Base-by-base conservation (phyloP, 1,284 basidiomycete genomes). In the Pseudozyma sp. region DNA sequence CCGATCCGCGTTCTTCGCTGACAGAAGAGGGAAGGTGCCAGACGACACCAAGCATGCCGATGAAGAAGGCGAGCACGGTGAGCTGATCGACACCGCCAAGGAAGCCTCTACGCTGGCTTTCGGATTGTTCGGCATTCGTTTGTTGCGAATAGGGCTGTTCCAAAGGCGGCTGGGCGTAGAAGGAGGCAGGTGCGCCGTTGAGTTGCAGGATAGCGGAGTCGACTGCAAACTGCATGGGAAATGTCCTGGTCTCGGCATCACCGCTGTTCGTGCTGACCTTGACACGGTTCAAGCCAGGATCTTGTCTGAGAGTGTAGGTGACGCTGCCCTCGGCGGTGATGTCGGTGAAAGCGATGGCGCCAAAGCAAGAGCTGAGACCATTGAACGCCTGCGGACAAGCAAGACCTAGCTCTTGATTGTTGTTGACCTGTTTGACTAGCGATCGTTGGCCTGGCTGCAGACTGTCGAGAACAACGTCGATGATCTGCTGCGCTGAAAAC, bases 221-320 rank as follows among this genome's bases (percentile, higher is more conserved):
- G 35, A 93, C 86, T 5, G 91, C 90, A 88, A 91, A 91, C 75
- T 93, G 92, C 14, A 93, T 80, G 1, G 92, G 92, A 17, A 93
- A 81, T 31, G 91, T 86, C 52, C 90, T 86, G 55, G 85, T 85
- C 81, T 92, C 91, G 75, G 90, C 90, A 84, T 92, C 91, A 66
- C 90, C 90, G 2, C 84, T 87, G 78, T 92, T 90, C 33, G 86
- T 86, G 35, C 87, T 85, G 4, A 92, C 91, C 75, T 92, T 88
- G 64, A 93, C 88, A 59, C 88, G 87, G 31, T 85, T 84, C 30
- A 92, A 85, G 7, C 92, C 91, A 4, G 86, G 87, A 78, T 92
- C 92, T 0, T 88, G 89, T 17, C 87, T 85, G 50, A 93, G 88
- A 0, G 91, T 92, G 77, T 93, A 93, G 75, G 90, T 89, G 78